phyloP scores from a whole-genome alignment of 2,329 filamentous ascomycete genomes.

The Aspergillus amoenus region DNA sequence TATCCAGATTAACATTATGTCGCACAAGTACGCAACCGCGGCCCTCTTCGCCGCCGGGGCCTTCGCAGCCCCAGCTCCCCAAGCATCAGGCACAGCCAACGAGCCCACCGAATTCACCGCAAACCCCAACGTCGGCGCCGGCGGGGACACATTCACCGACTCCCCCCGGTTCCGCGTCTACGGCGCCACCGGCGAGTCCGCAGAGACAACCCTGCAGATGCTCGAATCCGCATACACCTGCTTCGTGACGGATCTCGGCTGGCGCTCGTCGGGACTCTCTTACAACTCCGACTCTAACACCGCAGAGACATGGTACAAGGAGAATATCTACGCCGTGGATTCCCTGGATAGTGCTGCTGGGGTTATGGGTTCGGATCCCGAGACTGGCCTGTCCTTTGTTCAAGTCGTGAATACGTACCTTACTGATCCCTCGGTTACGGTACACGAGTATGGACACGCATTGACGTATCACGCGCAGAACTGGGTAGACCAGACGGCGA shows the following conservation, averaged over 20 bases:
- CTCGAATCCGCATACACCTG: slow-evolving; percentile 13
- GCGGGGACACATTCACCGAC: slow-evolving; percentile 8
- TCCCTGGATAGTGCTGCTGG: slow-evolving; percentile 6
- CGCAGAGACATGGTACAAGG: slow-evolving; percentile 8
- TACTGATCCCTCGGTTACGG: slow-evolving; percentile 4
- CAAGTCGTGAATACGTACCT: slow-evolving; percentile 3
- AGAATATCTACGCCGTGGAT: slow-evolving; percentile 9
- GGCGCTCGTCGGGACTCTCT: slow-evolving; percentile 1
- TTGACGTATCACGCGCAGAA: slow-evolving; percentile 11
- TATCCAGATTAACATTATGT: too few relatives aligned
- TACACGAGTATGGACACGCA: slow-evolving; percentile 14
- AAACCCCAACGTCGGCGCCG: slow-evolving; percentile 10
- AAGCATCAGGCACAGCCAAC: neutral
- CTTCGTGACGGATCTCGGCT: slow-evolving; percentile 10
- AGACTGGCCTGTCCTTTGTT: slow-evolving; percentile 6
- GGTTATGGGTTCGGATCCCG: slow-evolving; percentile 3
- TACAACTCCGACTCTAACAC: slow-evolving; percentile 4
- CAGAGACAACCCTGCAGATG: slow-evolving; percentile 3
- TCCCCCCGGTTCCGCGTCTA: slow-evolving; percentile 14
- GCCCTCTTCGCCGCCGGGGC: neutral
- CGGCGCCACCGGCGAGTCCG: neutral
- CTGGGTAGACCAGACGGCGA: slow-evolving; percentile 12
- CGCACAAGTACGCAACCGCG: neutral
- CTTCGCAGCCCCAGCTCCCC: neutral
- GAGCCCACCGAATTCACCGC: slow-evolving; percentile 10